Evolutionary conservation across 2,329 filamentous ascomycete species (phyloP).

Genomic region (Colletotrichum sp.): DNA sequence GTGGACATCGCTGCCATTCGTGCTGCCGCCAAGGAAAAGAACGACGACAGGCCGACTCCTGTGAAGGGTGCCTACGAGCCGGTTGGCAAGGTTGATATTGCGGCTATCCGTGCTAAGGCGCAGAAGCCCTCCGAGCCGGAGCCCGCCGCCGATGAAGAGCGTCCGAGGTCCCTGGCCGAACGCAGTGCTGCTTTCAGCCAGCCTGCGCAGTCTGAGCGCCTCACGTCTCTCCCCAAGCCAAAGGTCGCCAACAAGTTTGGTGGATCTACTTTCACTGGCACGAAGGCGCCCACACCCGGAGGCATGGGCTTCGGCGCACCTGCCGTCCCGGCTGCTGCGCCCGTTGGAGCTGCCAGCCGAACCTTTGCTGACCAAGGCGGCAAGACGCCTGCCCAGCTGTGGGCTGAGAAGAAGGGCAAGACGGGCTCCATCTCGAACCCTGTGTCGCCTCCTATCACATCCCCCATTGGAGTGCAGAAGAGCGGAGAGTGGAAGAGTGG

Average conservation of each 20-base stretch:
- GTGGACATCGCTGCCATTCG: constrained; percentile 96
- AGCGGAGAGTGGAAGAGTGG: constrained; percentile 93
- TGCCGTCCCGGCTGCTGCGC: constrained; percentile 57
- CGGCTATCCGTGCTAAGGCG: constrained; percentile 85
- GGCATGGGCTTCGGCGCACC: constrained; percentile 69
- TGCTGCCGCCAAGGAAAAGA: constrained; percentile 69
- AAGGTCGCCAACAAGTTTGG: constrained; percentile 93
- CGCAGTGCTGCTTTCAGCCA: constrained; percentile 75
- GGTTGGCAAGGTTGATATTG: constrained; percentile 95
- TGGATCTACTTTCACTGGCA: constrained; percentile 77
- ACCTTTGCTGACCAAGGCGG: constrained; percentile 95
- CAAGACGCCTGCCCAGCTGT: constrained; percentile 95
- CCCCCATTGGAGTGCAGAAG: constrained; percentile 68
- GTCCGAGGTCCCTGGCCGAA: constrained; percentile 72
- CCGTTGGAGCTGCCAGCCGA: constrained; percentile 82
- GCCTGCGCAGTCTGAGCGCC: constrained; percentile 70
- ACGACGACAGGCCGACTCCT: constrained; percentile 80
- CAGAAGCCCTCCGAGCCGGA: constrained; percentile 61
- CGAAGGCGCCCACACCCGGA: constrained; percentile 84
- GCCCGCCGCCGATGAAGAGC: constrained; percentile 24
- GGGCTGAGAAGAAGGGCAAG: constrained; percentile 95
- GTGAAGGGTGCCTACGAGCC: constrained; percentile 96
- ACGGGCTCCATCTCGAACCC: constrained; percentile 60
- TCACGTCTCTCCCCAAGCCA: constrained; percentile 90
- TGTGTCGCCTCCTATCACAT: constrained; percentile 44